A percentile compares a stretch with the other conserved stretches of the same genome.
phyloP scores from a whole-genome alignment of 495 filamentous ascomycete species.

The Penicillium canariense region DNA sequence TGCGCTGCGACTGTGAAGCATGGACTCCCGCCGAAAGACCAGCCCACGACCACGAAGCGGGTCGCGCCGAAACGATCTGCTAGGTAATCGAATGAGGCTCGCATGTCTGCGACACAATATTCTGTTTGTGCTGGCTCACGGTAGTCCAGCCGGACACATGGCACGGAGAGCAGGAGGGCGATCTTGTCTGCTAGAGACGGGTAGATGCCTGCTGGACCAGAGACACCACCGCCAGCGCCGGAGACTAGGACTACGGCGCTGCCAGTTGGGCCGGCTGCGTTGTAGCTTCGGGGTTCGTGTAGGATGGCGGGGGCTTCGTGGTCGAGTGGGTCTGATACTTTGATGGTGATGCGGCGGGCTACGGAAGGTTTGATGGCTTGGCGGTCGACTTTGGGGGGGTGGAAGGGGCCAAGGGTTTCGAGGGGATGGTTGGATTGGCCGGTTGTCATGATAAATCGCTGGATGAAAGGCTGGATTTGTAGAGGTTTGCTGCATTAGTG shows the following conservation, averaged over 20 bases:
- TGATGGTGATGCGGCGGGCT: constrained; percentile 21
- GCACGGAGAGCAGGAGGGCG: constrained; percentile 36
- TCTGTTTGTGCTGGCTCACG: constrained; percentile 33
- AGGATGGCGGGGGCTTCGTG: constrained; percentile 28
- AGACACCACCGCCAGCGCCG: constrained; percentile 45
- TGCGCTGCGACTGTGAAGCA: constrained; percentile 3
- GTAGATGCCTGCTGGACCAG: constrained; percentile 41
- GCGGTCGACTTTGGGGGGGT: constrained; percentile 21
- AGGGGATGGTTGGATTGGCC: constrained; percentile 2
- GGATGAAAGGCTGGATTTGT: too few species aligned
- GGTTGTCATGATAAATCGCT: not conserved
- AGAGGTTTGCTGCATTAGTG: too few species aligned
- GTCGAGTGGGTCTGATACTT: constrained; percentile 27
- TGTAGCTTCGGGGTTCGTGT: constrained; percentile 24
- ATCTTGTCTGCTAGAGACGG: constrained; percentile 43
- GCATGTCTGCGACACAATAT: constrained; percentile 36
- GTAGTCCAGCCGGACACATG: constrained; percentile 43
- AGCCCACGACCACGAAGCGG: constrained; percentile 44
- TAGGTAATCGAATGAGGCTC: constrained; percentile 39
- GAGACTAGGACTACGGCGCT: constrained; percentile 43
- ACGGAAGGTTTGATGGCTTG: constrained; percentile 18
- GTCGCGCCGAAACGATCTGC: constrained; percentile 26
- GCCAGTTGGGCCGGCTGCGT: constrained; percentile 8
- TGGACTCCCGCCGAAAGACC: constrained; percentile 35
- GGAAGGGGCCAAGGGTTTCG: constrained; percentile 25